Conservation (phyloP, 2,329 filamentous ascomycete genomes). For the Blumeriella jaapii region DNA sequence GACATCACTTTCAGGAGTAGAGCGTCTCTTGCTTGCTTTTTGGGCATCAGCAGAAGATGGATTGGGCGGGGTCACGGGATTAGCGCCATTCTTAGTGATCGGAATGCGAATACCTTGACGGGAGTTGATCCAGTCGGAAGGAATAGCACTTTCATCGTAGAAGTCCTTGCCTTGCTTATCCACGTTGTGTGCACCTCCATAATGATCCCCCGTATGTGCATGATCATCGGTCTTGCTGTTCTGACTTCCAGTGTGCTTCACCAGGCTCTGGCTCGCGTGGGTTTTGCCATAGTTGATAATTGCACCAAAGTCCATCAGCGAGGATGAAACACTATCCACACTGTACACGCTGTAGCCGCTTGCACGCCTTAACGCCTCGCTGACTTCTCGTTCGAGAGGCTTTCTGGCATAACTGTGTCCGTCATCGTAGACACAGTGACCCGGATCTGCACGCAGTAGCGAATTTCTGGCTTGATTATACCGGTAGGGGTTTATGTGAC, state of each 20-base stretch:
- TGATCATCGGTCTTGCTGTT: background rate
- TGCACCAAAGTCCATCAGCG: conserved; percentile 8
- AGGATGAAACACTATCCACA: conserved; percentile 16
- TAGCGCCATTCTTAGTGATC: conserved; percentile 12
- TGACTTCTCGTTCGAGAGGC: conserved; percentile 24
- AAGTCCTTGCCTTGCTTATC: conserved; percentile 11
- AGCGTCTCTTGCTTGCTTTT: background rate
- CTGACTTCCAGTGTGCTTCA: background rate
- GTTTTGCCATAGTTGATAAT: background rate
- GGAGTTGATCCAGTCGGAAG: conserved; percentile 14
- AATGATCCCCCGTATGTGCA: background rate
- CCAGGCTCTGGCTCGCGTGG: background rate
- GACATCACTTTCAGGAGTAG: conserved; percentile 13
- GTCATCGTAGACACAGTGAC: conserved; percentile 5
- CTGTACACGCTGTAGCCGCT: conserved; percentile 22
- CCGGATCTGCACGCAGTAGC: background rate
- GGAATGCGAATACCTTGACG: conserved; percentile 17
- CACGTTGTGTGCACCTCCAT: background rate
- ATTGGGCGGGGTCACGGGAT: conserved; percentile 12
- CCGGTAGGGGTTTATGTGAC: conserved; percentile 5
- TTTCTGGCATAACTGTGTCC: conserved; percentile 4
- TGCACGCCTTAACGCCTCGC: conserved; percentile 21
- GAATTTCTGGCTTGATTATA: background rate
- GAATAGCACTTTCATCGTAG: conserved; percentile 18
- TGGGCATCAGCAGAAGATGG: background rate